These are phyloP conservation scores for Zygosaccharomyces pseudorouxii DNA, from an alignment of 805 yeast genomes.

Conservation along the genomic window DNA sequence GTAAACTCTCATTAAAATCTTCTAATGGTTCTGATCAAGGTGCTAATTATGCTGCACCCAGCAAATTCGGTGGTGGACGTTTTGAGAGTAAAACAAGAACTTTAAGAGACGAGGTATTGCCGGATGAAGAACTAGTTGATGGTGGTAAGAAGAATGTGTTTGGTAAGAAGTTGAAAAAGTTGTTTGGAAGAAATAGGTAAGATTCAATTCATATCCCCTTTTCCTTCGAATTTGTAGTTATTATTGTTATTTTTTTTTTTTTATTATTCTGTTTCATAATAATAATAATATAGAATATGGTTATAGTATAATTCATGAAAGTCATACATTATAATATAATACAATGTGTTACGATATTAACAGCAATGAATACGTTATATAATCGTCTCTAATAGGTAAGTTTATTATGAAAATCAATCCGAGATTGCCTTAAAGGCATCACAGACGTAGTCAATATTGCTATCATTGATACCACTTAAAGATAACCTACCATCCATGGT, in stretches of 20 bases:
- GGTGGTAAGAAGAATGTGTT: slow-evolving; percentile 32
- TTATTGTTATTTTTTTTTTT: neutral
- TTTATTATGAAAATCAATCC: neutral
- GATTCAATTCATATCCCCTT: neutral
- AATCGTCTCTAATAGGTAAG: neutral
- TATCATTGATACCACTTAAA: slow-evolving; percentile 79
- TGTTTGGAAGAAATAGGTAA: slow-evolving; percentile 39
- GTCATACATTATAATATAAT: neutral
- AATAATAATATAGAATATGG: neutral
- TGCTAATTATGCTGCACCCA: slow-evolving; percentile 4
- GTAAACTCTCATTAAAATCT: slow-evolving; percentile 23
- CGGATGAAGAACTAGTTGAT: slow-evolving; percentile 1
- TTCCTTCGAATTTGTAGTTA: neutral
- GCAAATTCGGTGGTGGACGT: slow-evolving; percentile 10
- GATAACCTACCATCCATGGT: slow-evolving; percentile 90
- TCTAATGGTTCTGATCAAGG: slow-evolving; percentile 19
- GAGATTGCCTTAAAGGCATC: slow-evolving; percentile 15
- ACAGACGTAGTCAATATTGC: slow-evolving; percentile 60
- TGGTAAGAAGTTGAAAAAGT: slow-evolving; percentile 38
- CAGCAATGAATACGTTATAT: neutral
- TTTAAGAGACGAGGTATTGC: slow-evolving; percentile 4
- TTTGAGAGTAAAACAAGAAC: slow-evolving; percentile 7
- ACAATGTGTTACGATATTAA: neutral
- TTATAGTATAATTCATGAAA: neutral
- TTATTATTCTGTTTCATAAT: neutral